These are phyloP conservation scores for Nitzschia putrida DNA, from an alignment of 108 stramenopile genomes.

Conservation along the genomic window DNA sequence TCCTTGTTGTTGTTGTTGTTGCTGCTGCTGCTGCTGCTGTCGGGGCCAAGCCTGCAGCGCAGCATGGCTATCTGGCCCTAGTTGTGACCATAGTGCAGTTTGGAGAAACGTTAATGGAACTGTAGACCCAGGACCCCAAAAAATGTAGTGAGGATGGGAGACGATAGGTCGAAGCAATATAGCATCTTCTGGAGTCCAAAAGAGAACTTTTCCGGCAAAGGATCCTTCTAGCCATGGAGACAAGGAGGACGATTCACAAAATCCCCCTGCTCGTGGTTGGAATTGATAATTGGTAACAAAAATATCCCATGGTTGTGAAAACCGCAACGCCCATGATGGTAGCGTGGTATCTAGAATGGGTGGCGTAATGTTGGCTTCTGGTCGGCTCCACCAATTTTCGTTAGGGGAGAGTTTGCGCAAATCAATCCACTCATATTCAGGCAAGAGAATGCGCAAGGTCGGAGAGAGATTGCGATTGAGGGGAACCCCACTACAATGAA, in stretches of 20 bases:
- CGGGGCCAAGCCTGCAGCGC: no score
- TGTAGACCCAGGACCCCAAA: constrained; percentile 1
- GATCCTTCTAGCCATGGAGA: not conserved
- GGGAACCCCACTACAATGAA: constrained; percentile 5
- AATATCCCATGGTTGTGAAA: not conserved
- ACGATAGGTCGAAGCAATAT: not conserved
- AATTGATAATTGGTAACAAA: constrained; percentile 8
- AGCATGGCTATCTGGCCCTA: not conserved
- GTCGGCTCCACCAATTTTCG: not conserved
- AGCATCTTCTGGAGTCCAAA: constrained; percentile 20
- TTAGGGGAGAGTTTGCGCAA: not conserved
- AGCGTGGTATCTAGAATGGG: no score
- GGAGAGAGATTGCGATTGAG: constrained; percentile 10
- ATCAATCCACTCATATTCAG: constrained; percentile 2
- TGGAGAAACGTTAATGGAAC: constrained; percentile 4
- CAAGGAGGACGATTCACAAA: not conserved
- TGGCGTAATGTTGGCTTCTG: not conserved
- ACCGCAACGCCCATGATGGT: not conserved
- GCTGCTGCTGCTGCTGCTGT: not conserved
- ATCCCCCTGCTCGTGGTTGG: not conserved
- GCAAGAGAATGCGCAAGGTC: not conserved
- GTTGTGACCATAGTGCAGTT: constrained; percentile 7
- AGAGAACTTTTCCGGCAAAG: constrained; percentile 6
- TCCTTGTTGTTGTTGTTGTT: constrained; percentile 2
- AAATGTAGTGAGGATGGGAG: not conserved